Evolutionary conservation across 352 stramenopile species (phyloP).

Genomic region (Phytophthora citrophthora): DNA sequence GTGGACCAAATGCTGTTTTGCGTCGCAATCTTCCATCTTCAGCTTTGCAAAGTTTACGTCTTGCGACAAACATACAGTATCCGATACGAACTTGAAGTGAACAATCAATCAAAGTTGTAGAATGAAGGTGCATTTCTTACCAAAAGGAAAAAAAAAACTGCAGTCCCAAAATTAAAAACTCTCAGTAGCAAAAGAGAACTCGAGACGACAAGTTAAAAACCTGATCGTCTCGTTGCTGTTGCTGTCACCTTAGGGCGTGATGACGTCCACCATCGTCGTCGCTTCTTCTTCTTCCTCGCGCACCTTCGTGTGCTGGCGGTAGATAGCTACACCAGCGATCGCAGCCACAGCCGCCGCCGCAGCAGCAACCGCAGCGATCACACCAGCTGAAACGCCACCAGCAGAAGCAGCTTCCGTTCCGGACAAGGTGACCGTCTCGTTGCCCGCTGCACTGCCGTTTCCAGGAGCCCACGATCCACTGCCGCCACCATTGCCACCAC

Average conservation of each 20-base stretch:
- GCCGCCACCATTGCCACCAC: conserved; percentile 4
- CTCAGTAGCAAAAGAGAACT: conserved; percentile 4
- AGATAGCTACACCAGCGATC: conserved; percentile 41
- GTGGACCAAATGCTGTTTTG: background rate
- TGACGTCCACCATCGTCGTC: conserved; percentile 32
- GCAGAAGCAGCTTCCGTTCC: conserved; percentile 23
- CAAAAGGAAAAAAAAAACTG: background rate
- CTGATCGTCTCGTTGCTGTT: background rate
- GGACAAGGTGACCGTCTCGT: conserved; percentile 24
- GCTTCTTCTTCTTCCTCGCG: conserved; percentile 10
- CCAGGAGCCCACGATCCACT: conserved; percentile 6
- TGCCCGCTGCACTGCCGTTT: conserved; percentile 4
- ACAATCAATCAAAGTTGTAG: conserved; percentile 1
- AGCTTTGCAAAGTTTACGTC: conserved; percentile 10
- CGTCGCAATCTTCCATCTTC: conserved; percentile 2
- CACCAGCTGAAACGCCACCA: conserved; percentile 27
- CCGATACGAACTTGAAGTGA: background rate
- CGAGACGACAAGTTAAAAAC: background rate
- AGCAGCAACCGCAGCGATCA: conserved; percentile 39
- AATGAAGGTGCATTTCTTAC: conserved; percentile 9
- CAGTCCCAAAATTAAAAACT: conserved; percentile 17
- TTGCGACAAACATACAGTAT: conserved; percentile 6
- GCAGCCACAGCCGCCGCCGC: conserved; percentile 39
- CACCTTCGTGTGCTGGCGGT: conserved; percentile 38
- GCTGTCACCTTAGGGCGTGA: conserved; percentile 32